Evolutionary conservation across 305 asterid genomes (phyloP).

Genomic region (Solanum hybrid): DNA sequence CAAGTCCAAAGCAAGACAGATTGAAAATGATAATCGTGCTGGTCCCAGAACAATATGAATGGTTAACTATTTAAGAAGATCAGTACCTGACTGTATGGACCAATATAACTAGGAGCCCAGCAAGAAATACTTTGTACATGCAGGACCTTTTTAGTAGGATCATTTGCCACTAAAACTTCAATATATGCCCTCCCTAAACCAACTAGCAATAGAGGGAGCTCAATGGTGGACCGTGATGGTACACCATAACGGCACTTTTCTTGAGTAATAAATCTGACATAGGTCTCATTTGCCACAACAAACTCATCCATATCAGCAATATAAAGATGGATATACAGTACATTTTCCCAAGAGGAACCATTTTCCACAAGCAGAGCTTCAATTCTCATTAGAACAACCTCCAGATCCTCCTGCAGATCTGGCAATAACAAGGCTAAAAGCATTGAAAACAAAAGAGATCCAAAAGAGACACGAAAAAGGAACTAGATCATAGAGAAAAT

Average conservation of each 20-base stretch:
- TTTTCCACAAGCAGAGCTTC: conserved; percentile 48
- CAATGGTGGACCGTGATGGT: conserved; percentile 86
- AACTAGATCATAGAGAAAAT: background rate
- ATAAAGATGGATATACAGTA: conserved; percentile 77
- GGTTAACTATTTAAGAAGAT: background rate
- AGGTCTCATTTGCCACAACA: conserved; percentile 58
- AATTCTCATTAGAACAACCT: conserved; percentile 46
- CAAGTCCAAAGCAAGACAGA: background rate
- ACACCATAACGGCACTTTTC: conserved; percentile 87
- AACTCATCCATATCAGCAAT: conserved; percentile 72
- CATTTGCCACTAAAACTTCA: conserved; percentile 76
- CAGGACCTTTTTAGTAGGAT: conserved; percentile 63
- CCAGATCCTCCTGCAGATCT: conserved; percentile 67
- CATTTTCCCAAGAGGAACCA: conserved; percentile 78
- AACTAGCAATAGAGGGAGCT: conserved; percentile 74
- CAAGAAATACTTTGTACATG: conserved; percentile 91
- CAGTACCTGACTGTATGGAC: conserved; percentile 94
- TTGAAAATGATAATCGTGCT: background rate
- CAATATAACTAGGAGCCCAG: conserved; percentile 99
- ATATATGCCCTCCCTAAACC: conserved; percentile 76
- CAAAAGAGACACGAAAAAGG: background rate
- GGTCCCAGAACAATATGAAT: background rate
- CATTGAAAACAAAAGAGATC: conserved; percentile 3
- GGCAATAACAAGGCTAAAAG: conserved; percentile 19
- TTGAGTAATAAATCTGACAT: conserved; percentile 74